phyloP scores from a whole-genome alignment of 202 grass and related monocot genomes.

The Carex arenaria region DNA sequence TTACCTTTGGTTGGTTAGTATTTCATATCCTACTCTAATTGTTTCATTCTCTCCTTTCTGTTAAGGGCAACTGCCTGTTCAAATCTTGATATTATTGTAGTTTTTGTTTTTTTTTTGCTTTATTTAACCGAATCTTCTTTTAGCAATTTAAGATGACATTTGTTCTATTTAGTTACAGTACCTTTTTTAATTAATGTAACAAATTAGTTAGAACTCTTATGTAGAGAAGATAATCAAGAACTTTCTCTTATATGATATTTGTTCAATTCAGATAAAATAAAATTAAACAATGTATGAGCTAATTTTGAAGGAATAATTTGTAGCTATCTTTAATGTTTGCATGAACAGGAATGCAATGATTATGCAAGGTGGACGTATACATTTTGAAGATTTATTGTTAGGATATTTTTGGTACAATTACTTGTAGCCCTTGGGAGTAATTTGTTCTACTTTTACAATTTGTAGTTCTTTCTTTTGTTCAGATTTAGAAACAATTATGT shows the following conservation, averaged over 20 bases:
- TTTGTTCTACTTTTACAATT: neutral
- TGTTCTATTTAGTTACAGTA: neutral
- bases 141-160: neutral
- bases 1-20: constrained; percentile 9
- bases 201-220: neutral
- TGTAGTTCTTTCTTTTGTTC: neutral
- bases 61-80: neutral
- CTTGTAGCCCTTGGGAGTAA: neutral
- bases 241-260: neutral
- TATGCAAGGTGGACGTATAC: neutral
- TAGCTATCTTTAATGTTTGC: neutral
- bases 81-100: neutral
- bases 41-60: neutral
- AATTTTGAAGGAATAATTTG: too few species aligned
- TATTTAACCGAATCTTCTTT: neutral
- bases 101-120: neutral
- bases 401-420: neutral
- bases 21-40: constrained; percentile 11
- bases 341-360: neutral
- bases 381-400: neutral
- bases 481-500: neutral
- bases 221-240: neutral
- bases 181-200: neutral
- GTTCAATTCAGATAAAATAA: neutral
- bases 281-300: neutral